Evolutionary conservation across 129 eudicot genomes (phyloP).

Genomic region (Lactuca sativa): DNA sequence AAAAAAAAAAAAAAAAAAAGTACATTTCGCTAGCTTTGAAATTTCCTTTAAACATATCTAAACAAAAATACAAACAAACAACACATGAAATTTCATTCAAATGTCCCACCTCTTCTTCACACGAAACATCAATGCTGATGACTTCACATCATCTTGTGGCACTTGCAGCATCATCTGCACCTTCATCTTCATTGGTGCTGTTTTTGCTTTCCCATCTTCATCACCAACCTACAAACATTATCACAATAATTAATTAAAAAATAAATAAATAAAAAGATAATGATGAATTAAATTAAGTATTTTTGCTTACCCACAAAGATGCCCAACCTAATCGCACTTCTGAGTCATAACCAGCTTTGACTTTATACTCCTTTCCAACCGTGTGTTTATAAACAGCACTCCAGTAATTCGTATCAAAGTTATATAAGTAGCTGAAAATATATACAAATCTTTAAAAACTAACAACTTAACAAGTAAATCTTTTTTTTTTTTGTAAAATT

Average conservation of each 20-base stretch:
- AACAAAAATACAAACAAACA: not conserved
- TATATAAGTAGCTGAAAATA: slow-evolving; percentile 65
- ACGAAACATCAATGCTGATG: slow-evolving; percentile 80
- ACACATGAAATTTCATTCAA: slow-evolving; percentile 22
- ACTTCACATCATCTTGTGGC: slow-evolving; percentile 71
- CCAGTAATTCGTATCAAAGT: slow-evolving; percentile 79
- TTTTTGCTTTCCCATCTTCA: slow-evolving; percentile 78
- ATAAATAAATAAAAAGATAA: not conserved
- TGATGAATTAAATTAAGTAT: not conserved
- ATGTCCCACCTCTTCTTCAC: slow-evolving; percentile 98
- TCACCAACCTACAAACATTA: slow-evolving; percentile 65
- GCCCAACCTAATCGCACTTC: slow-evolving; percentile 90
- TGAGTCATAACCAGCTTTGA: slow-evolving; percentile 96
- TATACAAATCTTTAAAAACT: not conserved
- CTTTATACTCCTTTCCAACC: slow-evolving; percentile 75
- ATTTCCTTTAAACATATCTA: not conserved
- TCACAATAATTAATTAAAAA: not conserved
- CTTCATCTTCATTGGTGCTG: slow-evolving; percentile 89
- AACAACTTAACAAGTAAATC: not conserved
- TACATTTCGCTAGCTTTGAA: not conserved
- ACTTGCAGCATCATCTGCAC: slow-evolving; percentile 94
- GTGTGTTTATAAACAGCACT: slow-evolving; percentile 83
- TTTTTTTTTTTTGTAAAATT: not conserved
- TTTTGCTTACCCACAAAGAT: slow-evolving; percentile 91
- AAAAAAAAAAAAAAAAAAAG: not conserved